Percentiles rank a stretch among this genome's conserved stretches.
Evolutionary conservation across 805 yeast genomes (phyloP).

Genomic region (Wickerhamiella spandovensis): DNA sequence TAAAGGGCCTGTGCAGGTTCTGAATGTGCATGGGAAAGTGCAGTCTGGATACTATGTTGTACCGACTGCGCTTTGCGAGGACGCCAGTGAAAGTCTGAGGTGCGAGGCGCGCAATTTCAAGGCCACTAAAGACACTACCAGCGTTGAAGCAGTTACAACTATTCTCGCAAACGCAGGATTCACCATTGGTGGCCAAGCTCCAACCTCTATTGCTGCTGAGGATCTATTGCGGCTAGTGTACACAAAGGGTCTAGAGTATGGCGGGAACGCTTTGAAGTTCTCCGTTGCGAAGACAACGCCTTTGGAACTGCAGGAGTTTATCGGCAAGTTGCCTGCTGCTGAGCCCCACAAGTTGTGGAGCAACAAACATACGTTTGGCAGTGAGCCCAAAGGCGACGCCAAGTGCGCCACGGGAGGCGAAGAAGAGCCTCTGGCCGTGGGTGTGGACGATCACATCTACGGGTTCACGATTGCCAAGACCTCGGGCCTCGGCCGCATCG

Average conservation of each 20-base stretch:
- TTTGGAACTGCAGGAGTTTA: neutral
- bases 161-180: neutral
- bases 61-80: neutral
- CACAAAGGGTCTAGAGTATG: neutral
- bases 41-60: neutral
- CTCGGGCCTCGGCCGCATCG: neutral
- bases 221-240: neutral
- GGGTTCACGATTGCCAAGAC: neutral
- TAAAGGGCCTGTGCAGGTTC: neutral
- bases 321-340: neutral
- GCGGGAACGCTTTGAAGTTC: neutral
- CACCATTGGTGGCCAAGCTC: neutral
- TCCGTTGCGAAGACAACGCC: neutral
- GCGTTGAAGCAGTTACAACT: neutral
- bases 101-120: neutral
- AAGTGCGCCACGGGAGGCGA: no score
- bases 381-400: neutral
- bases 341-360: neutral
- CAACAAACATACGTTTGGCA: neutral
- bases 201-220: neutral
- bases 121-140: neutral
- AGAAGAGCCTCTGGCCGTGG: neutral
- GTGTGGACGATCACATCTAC: neutral
- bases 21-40: neutral
- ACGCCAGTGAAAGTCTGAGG: neutral